phyloP scores from a whole-genome alignment of 1,284 basidiomycete genomes.

The Sporisorium exsertum region DNA sequence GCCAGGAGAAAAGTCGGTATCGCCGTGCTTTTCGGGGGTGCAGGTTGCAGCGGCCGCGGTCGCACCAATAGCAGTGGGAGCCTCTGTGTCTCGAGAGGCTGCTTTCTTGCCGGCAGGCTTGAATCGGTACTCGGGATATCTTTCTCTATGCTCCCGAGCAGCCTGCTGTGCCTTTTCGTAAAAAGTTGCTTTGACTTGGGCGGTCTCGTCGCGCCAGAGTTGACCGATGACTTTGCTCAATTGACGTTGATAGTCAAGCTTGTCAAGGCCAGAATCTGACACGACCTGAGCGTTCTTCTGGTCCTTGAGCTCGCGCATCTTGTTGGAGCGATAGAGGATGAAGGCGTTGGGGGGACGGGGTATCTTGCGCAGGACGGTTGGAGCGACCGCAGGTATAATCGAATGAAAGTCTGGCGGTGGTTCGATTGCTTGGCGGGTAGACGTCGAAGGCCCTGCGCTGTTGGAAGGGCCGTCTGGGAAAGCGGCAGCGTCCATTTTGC shows the following conservation, averaged over 20 bases:
- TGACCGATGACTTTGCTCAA: slow-evolving; percentile 37
- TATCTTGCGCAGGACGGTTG: slow-evolving; percentile 31
- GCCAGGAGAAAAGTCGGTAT: slow-evolving; percentile 27
- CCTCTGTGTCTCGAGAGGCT: neutral
- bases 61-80: neutral
- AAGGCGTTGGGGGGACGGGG: slow-evolving; percentile 47
- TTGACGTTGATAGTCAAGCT: slow-evolving; percentile 42
- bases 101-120: slow-evolving; percentile 18
- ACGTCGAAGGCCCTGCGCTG: slow-evolving; percentile 5
- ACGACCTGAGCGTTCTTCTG: neutral
- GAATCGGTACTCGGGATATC: slow-evolving; percentile 43
- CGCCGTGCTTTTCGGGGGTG: slow-evolving; percentile 11
- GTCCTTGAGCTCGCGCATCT: slow-evolving; percentile 28
- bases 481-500: neutral
- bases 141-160: slow-evolving; percentile 22
- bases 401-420: no score
- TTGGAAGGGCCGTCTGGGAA: neutral
- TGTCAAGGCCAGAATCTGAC: slow-evolving; percentile 19
- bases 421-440: neutral
- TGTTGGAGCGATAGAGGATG: slow-evolving; percentile 41
- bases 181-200: slow-evolving; percentile 26
- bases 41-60: neutral
- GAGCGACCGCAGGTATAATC: neutral
- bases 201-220: slow-evolving; percentile 35
- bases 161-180: slow-evolving; percentile 34